These are phyloP conservation scores for Yueomyces sinensis DNA, from an alignment of 805 yeast genomes.

Conservation along the genomic window DNA sequence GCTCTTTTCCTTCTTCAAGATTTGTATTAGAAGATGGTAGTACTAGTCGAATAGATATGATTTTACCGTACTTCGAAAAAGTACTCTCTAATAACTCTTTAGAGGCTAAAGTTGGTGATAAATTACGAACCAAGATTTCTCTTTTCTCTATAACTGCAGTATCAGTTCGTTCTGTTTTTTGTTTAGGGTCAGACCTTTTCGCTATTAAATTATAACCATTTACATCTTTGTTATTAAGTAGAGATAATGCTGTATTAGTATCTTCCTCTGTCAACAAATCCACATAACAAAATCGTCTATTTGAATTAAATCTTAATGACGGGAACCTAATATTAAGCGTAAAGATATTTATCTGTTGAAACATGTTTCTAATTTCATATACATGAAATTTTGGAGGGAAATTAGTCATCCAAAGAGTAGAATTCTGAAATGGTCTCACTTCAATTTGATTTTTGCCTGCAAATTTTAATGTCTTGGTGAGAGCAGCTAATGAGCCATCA, in stretches of 20 bases:
- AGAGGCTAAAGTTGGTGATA: slow-evolving; percentile 33
- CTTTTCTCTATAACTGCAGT: slow-evolving; percentile 36
- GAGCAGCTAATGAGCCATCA: slow-evolving; percentile 38
- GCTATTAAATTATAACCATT: slow-evolving; percentile 36
- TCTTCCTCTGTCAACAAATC: slow-evolving; percentile 35
- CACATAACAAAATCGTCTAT: slow-evolving; percentile 62
- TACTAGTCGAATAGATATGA: slow-evolving; percentile 31
- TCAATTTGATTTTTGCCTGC: slow-evolving; percentile 30
- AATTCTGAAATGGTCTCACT: slow-evolving; percentile 32
- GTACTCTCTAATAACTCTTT: slow-evolving; percentile 26
- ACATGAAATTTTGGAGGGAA: slow-evolving; percentile 45
- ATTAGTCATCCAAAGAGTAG: slow-evolving; percentile 63
- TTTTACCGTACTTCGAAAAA: slow-evolving; percentile 37
- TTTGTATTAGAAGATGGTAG: slow-evolving; percentile 11
- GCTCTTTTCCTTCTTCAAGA: slow-evolving; percentile 2
- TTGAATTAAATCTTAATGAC: slow-evolving; percentile 37
- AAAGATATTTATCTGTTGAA: slow-evolving; percentile 27
- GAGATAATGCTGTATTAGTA: slow-evolving; percentile 31
- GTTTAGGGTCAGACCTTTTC: slow-evolving; percentile 47
- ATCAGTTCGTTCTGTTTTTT: slow-evolving; percentile 29
- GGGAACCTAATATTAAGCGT: slow-evolving; percentile 50
- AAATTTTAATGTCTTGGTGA: slow-evolving; percentile 43
- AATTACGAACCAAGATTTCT: slow-evolving; percentile 41
- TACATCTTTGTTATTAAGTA: slow-evolving; percentile 28
- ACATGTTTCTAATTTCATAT: slow-evolving; percentile 27